A percentile compares a stretch with the other conserved stretches of the same genome.
Conservation (phyloP, 352 stramenopile genomes). For the Globisporangium paroecandrum region DNA sequence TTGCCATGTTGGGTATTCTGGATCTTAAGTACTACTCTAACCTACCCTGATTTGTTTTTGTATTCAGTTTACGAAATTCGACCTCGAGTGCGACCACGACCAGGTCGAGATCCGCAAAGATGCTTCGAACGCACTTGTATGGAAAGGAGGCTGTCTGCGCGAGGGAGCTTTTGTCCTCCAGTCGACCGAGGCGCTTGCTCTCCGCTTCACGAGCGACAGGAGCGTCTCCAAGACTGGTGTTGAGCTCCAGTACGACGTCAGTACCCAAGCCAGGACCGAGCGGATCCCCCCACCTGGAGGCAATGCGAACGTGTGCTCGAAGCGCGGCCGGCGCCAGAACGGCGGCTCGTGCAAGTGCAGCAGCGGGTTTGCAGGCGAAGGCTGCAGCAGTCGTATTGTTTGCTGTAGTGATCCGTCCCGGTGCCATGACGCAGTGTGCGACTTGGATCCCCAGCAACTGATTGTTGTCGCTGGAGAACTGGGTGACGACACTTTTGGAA, state of each 20-base stretch:
- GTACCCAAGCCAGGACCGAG: conserved; percentile 18
- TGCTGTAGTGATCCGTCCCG: conserved; percentile 41
- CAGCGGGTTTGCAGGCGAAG: conserved; percentile 68
- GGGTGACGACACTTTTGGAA: conserved; percentile 49
- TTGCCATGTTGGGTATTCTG: not conserved
- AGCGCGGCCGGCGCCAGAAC: conserved; percentile 30
- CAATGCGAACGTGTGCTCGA: conserved; percentile 25
- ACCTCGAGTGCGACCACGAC: conserved; percentile 72
- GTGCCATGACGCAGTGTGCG: conserved; percentile 40
- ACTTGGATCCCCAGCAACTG: conserved; percentile 27
- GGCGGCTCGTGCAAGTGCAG: conserved; percentile 49
- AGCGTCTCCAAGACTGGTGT: conserved; percentile 43
- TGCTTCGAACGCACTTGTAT: conserved; percentile 28
- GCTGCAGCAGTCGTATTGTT: conserved; percentile 57
- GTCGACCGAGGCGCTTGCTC: conserved; percentile 21
- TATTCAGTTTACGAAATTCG: conserved; percentile 37
- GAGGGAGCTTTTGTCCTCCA: conserved; percentile 39
- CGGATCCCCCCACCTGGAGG: conserved; percentile 34
- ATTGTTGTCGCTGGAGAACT: conserved; percentile 55
- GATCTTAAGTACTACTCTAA: not conserved
- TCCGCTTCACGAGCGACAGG: conserved; percentile 45
- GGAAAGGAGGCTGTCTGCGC: conserved; percentile 52
- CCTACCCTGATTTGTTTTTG: not conserved
- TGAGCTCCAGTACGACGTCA: conserved; percentile 39
- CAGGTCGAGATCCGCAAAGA: conserved; percentile 37